Percentiles rank a stretch among this genome's conserved stretches.
phyloP scores from a whole-genome alignment of 345 rosid genomes.

The Mangifera indica region DNA sequence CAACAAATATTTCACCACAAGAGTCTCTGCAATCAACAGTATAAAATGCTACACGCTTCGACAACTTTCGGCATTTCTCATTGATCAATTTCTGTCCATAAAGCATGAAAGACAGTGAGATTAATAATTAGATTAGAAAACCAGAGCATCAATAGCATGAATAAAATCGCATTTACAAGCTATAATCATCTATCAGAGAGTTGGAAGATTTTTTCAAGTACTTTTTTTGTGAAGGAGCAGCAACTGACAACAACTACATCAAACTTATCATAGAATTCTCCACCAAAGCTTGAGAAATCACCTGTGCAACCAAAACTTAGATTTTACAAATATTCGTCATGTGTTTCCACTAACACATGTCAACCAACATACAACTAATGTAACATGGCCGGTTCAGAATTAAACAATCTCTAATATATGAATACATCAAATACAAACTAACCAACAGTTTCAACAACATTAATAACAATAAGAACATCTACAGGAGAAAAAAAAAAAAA shows the following conservation, averaged over 20 bases:
- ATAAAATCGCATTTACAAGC: background rate
- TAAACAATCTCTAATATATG: too few species aligned
- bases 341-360: too few species aligned
- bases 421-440: background rate
- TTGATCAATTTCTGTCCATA: conserved; percentile 63
- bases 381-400: too few species aligned
- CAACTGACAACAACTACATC: conserved; percentile 76
- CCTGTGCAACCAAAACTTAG: conserved; percentile 38
- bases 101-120: background rate
- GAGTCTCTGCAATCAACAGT: conserved; percentile 81
- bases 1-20: conserved; percentile 87
- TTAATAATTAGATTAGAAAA: background rate
- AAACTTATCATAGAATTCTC: conserved; percentile 66
- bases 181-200: conserved; percentile 6
- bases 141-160: background rate
- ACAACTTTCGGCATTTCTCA: conserved; percentile 66
- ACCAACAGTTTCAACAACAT: background rate
- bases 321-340: background rate
- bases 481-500: background rate
- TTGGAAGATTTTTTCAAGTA: conserved; percentile 24
- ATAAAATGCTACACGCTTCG: conserved; percentile 79
- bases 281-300: conserved; percentile 56
- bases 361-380: too few species aligned
- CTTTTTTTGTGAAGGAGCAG: conserved; percentile 59
- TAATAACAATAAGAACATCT: background rate